Evolutionary conservation across 129 eudicot genomes (phyloP).

Genomic region (Arctium minus): DNA sequence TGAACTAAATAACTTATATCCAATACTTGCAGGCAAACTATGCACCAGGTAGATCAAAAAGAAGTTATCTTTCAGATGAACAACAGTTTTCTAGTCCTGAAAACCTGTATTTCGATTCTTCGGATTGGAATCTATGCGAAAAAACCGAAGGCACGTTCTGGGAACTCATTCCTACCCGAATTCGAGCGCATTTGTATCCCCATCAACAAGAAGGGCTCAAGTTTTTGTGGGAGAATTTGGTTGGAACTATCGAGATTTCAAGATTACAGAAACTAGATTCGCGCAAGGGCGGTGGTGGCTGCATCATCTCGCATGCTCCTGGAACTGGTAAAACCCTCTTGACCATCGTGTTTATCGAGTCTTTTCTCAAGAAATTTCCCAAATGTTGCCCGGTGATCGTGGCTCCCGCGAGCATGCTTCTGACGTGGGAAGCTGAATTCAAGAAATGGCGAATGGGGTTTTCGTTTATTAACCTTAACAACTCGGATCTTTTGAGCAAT

Average conservation of each 20-base stretch:
- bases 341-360: conserved; percentile 39
- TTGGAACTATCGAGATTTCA: conserved; percentile 39
- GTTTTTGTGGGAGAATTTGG: conserved; percentile 61
- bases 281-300: conserved; percentile 41
- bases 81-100: conserved; percentile 5
- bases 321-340: conserved; percentile 81
- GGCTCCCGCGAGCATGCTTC: conserved; percentile 50
- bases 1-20: neutral
- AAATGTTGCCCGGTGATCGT: conserved; percentile 38
- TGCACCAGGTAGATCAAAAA: conserved; percentile 3
- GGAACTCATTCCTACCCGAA: conserved; percentile 37
- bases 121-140: neutral
- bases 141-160: conserved; percentile 39
- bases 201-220: conserved; percentile 81
- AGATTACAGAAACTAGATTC: conserved; percentile 15
- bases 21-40: conserved; percentile 17
- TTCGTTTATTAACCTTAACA: conserved; percentile 29
- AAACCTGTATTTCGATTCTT: neutral
- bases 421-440: conserved; percentile 55
- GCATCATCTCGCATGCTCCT: conserved; percentile 88
- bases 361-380: conserved; percentile 53
- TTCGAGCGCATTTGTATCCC: conserved; percentile 30
- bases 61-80: conserved; percentile 3
- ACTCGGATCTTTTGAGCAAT: conserved; percentile 2
- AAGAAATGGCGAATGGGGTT: conserved; percentile 42